Conservation (phyloP, 768 basidiomycete species). For the Boletus subcaerulescens region DNA sequence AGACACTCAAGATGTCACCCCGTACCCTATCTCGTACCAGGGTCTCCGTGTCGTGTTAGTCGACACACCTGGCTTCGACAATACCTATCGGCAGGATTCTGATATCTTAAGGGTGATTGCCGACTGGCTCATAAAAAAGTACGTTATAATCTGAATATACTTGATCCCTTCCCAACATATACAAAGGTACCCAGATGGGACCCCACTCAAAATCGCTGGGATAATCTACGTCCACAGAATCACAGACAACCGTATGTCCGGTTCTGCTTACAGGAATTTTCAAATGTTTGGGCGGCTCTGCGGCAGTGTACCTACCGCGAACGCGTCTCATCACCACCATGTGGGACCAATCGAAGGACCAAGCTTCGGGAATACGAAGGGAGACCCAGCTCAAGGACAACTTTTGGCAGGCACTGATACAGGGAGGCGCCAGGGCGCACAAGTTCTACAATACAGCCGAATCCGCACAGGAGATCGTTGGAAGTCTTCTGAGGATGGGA, state of each 20-base stretch:
- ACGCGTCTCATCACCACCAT: slow-evolving; percentile 38
- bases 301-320: slow-evolving; percentile 29
- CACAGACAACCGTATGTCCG: slow-evolving; percentile 33
- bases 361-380: neutral
- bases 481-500: neutral
- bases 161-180: neutral
- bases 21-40: neutral
- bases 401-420: slow-evolving; percentile 22
- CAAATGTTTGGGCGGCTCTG: slow-evolving; percentile 35
- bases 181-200: slow-evolving; percentile 9
- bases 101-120: slow-evolving; percentile 12
- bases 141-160: neutral
- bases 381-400: slow-evolving; percentile 24
- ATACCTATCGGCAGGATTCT: slow-evolving; percentile 15
- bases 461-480: slow-evolving; percentile 1
- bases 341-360: slow-evolving; percentile 32
- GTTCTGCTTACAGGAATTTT: slow-evolving; percentile 30
- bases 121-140: slow-evolving; percentile 19
- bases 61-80: slow-evolving; percentile 22
- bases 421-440: neutral
- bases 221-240: slow-evolving; percentile 36
- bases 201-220: slow-evolving; percentile 24
- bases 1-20: slow-evolving; percentile 7
- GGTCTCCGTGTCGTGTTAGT: slow-evolving; percentile 13
- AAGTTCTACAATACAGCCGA: neutral